Conservation (phyloP, 2,329 filamentous ascomycete genomes). For the Cytospora piceicola region DNA sequence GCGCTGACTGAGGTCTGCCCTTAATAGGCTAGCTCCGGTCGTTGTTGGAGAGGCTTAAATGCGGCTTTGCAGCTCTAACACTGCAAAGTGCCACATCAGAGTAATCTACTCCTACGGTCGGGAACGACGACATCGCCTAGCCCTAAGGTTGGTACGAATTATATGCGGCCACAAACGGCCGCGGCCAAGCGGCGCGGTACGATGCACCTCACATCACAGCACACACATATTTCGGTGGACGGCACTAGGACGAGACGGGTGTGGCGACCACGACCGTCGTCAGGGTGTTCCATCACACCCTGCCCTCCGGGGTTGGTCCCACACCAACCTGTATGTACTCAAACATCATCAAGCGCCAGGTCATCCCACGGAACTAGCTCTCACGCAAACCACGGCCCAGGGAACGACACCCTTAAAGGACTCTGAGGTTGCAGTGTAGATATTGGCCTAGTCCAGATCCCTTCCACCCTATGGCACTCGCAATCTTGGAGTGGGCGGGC, state of each 20-base stretch:
- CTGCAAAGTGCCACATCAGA: neutral
- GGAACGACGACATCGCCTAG: conserved; percentile 4
- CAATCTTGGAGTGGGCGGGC: neutral
- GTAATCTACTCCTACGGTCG: neutral
- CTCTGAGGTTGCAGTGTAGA: neutral
- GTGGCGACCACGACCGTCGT: conserved; percentile 22
- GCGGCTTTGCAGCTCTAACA: neutral
- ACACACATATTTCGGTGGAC: conserved; percentile 19
- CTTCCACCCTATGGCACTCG: neutral
- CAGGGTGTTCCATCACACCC: conserved; percentile 24
- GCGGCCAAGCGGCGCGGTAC: conserved; percentile 20
- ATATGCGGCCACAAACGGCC: conserved; percentile 16
- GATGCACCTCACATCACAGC: conserved; percentile 28
- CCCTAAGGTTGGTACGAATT: conserved; percentile 10
- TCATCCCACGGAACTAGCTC: neutral
- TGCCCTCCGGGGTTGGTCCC: conserved; percentile 24
- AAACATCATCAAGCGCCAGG: conserved; percentile 19
- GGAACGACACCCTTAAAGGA: conserved; percentile 4
- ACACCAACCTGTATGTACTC: conserved; percentile 16
- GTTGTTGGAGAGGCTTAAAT: neutral
- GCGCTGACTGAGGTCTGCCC: neutral
- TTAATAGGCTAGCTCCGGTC: conserved; percentile 22
- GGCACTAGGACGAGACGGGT: conserved; percentile 16
- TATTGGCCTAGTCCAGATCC: neutral
- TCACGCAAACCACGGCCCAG: conserved; percentile 4